These are phyloP conservation scores for Pichia sp. DNA, from an alignment of 1,139 yeast genomes.

Conservation along the genomic window DNA sequence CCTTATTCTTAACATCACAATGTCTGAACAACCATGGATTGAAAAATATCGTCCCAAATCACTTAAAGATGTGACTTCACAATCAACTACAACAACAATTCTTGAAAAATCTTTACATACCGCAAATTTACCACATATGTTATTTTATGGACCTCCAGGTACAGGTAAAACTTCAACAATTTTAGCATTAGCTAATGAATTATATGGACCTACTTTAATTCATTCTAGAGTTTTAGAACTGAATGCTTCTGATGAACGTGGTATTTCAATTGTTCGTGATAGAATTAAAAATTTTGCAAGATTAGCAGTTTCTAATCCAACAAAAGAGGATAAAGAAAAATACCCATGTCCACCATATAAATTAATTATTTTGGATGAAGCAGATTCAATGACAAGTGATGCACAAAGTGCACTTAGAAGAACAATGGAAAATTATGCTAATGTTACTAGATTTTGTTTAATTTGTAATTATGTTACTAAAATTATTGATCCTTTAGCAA, in stretches of 20 bases:
- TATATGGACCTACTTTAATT: slow-evolving; percentile 68
- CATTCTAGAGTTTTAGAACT: slow-evolving; percentile 80
- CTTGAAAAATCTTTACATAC: slow-evolving; percentile 71
- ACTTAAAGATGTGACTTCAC: slow-evolving; percentile 83
- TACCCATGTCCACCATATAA: slow-evolving; percentile 96
- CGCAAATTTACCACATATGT: slow-evolving; percentile 88
- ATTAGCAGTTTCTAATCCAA: slow-evolving; percentile 75
- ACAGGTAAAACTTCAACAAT: slow-evolving; percentile 95
- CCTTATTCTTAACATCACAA: background rate
- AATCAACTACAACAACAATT: slow-evolving; percentile 84
- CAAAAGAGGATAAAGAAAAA: slow-evolving; percentile 54
- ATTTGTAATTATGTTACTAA: slow-evolving; percentile 95
- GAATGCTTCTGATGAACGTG: slow-evolving; percentile 96
- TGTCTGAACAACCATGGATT: slow-evolving; percentile 18
- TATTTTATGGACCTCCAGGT: slow-evolving; percentile 96
- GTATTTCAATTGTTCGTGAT: slow-evolving; percentile 86
- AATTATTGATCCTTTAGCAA: slow-evolving; percentile 92
- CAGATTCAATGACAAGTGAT: slow-evolving; percentile 98
- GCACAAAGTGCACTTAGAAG: slow-evolving; percentile 94
- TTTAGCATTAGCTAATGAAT: slow-evolving; percentile 76
- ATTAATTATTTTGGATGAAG: slow-evolving; percentile 77
- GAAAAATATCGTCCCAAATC: slow-evolving; percentile 58
- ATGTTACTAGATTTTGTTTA: slow-evolving; percentile 85
- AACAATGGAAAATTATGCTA: slow-evolving; percentile 93
- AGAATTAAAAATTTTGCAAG: slow-evolving; percentile 91